A percentile compares a stretch with the other conserved stretches of the same genome.
Evolutionary conservation across 2,329 filamentous ascomycete genomes (phyloP).

Genomic region (Alternaria brassicae): DNA sequence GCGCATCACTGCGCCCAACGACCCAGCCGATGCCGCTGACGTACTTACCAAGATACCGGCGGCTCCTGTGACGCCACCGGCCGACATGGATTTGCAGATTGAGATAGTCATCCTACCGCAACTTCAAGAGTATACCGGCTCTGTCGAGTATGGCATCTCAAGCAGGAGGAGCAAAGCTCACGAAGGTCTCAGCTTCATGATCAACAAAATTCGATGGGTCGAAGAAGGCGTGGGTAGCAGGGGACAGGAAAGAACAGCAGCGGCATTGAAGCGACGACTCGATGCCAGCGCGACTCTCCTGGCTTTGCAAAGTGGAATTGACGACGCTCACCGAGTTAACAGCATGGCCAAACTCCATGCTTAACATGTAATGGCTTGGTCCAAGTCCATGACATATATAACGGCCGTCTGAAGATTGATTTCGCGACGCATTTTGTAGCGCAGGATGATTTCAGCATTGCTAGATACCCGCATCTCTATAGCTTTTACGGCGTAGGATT

Average conservation of each 20-base stretch:
- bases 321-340: constrained; percentile 31
- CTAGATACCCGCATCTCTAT: constrained; percentile 51
- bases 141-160: constrained; percentile 79
- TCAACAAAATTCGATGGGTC: constrained; percentile 83
- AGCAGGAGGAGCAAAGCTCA: constrained; percentile 83
- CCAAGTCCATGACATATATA: constrained; percentile 13
- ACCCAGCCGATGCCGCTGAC: constrained; percentile 54
- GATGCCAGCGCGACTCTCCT: constrained; percentile 47
- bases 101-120: constrained; percentile 83
- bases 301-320: constrained; percentile 40
- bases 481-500: constrained; percentile 23
- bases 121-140: constrained; percentile 76
- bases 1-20: constrained; percentile 56
- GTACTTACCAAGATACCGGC: constrained; percentile 50
- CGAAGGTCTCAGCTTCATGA: constrained; percentile 88
- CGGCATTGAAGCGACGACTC: constrained; percentile 47
- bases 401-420: constrained; percentile 21
- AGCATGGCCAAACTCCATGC: constrained; percentile 40
- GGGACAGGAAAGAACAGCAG: constrained; percentile 48
- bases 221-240: constrained; percentile 67
- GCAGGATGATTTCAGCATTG: constrained; percentile 42
- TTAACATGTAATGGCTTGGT: constrained; percentile 17
- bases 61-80: constrained; percentile 68
- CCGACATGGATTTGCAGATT: constrained; percentile 82
- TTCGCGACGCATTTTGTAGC: constrained; percentile 27